Percentiles rank a stretch among this genome's conserved stretches.
These are phyloP conservation scores for Talaromyces rugulosus DNA, from an alignment of 2,329 filamentous ascomycete genomes.

Conservation along the genomic window DNA sequence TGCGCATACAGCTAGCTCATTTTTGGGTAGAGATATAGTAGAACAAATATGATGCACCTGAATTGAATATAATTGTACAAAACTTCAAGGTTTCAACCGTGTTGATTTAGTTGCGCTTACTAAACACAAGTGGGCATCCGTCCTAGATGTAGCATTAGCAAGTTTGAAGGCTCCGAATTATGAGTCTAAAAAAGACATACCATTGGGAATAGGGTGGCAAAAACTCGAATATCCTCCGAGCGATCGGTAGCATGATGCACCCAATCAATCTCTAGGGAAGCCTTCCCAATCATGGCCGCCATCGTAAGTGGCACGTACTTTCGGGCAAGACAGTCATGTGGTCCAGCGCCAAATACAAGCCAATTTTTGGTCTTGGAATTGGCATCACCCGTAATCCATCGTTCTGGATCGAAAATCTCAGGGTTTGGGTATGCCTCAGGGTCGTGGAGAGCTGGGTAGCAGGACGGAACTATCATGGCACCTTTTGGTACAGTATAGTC, in stretches of 20 bases:
- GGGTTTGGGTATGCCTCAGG: constrained; percentile 87
- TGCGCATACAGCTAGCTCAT: too few species aligned
- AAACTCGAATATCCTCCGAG: constrained; percentile 96
- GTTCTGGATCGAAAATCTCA: constrained; percentile 82
- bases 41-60: too few species aligned
- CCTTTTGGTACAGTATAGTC: constrained; percentile 87
- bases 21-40: too few species aligned
- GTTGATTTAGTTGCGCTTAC: constrained; percentile 33
- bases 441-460: constrained; percentile 86
- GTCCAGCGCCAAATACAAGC: constrained; percentile 89
- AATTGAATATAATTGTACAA: too few species aligned
- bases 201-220: constrained; percentile 95
- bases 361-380: constrained; percentile 94
- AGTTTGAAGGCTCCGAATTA: not conserved
- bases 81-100: not conserved
- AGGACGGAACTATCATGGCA: constrained; percentile 90
- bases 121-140: constrained; percentile 75
- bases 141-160: constrained; percentile 52
- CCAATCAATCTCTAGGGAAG: constrained; percentile 82
- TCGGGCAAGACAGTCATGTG: constrained; percentile 94
- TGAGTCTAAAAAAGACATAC: constrained; percentile 50
- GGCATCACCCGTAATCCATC: constrained; percentile 85
- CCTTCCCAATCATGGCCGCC: constrained; percentile 85
- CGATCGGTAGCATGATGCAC: constrained; percentile 74
- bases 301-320: constrained; percentile 85